These are phyloP conservation scores for Spiraea crenata DNA, from an alignment of 331 rosid genomes.

Conservation along the genomic window DNA sequence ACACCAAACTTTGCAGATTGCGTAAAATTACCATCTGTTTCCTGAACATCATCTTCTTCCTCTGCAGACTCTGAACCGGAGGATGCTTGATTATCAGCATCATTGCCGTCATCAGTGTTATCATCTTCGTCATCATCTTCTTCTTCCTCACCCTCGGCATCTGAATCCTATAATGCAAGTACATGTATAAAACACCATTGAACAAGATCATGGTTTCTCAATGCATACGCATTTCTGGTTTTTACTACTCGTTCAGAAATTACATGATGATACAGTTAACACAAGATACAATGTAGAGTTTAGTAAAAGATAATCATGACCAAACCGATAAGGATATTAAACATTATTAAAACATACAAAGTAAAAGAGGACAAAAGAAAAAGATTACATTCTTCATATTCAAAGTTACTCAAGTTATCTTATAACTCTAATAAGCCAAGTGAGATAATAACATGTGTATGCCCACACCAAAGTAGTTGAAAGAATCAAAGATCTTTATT, in stretches of 20 bases:
- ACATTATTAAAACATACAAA: not conserved
- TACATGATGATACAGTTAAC: not conserved
- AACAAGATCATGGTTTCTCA: slow-evolving; percentile 4
- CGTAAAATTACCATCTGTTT: slow-evolving; percentile 40
- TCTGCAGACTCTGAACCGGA: slow-evolving; percentile 44
- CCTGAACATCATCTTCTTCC: slow-evolving; percentile 40
- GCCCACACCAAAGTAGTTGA: not conserved
- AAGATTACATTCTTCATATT: not conserved
- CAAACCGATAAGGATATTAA: not conserved
- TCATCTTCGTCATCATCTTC: slow-evolving; percentile 23
- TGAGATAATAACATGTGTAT: not conserved
- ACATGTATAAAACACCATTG: slow-evolving; percentile 22
- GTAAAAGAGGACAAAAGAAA: not conserved
- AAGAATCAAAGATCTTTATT: not conserved
- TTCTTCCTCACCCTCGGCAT: slow-evolving; percentile 47
- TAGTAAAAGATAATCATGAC: not conserved
- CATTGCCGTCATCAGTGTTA: slow-evolving; percentile 22
- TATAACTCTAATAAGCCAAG: not conserved
- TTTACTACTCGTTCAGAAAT: not conserved
- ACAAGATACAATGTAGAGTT: not conserved
- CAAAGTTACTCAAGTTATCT: not conserved
- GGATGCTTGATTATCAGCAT: slow-evolving; percentile 25
- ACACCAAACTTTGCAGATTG: not conserved
- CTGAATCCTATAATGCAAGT: slow-evolving; percentile 48
- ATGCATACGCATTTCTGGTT: slow-evolving; percentile 10